phyloP scores from a whole-genome alignment of 495 filamentous ascomycete species.

The Hypoxylon lenormandii region DNA sequence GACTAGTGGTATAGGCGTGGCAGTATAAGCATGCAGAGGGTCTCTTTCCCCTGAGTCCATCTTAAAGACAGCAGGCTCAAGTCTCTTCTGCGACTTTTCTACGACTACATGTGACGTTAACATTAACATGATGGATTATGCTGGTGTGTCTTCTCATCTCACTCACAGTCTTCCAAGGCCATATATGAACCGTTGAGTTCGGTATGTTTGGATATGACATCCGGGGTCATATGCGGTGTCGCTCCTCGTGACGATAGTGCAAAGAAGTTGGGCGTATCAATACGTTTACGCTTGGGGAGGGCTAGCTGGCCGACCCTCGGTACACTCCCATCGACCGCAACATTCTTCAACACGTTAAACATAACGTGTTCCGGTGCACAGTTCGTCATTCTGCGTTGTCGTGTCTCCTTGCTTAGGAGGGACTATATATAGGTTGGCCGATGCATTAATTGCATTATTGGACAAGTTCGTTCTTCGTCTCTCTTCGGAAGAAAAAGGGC shows the following conservation, averaged over 20 bases:
- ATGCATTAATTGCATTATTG: no score
- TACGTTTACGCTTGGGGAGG: slow-evolving; percentile 67
- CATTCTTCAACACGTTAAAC: slow-evolving; percentile 58
- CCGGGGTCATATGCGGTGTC: slow-evolving; percentile 88
- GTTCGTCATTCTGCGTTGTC: neutral
- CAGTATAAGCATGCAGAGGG: slow-evolving; percentile 79
- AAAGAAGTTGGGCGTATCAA: slow-evolving; percentile 85
- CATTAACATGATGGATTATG: slow-evolving; percentile 56
- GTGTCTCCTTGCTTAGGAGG: neutral
- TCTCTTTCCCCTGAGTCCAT: slow-evolving; percentile 56
- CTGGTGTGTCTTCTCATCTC: neutral
- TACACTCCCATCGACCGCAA: slow-evolving; percentile 48
- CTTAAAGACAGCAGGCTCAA: slow-evolving; percentile 58
- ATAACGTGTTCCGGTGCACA: slow-evolving; percentile 38
- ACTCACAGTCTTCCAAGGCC: slow-evolving; percentile 92
- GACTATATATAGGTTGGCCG: neutral
- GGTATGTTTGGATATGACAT: slow-evolving; percentile 76
- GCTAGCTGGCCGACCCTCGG: slow-evolving; percentile 73
- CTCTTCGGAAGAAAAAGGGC: no score
- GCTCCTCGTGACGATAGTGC: slow-evolving; percentile 82
- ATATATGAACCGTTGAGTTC: slow-evolving; percentile 77
- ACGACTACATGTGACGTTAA: slow-evolving; percentile 48
- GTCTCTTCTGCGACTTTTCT: slow-evolving; percentile 39
- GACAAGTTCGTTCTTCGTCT: no score
- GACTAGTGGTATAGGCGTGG: slow-evolving; percentile 63